Base-by-base conservation (phyloP, 805 yeast species). In the Alloascoidea hylecoeti region DNA sequence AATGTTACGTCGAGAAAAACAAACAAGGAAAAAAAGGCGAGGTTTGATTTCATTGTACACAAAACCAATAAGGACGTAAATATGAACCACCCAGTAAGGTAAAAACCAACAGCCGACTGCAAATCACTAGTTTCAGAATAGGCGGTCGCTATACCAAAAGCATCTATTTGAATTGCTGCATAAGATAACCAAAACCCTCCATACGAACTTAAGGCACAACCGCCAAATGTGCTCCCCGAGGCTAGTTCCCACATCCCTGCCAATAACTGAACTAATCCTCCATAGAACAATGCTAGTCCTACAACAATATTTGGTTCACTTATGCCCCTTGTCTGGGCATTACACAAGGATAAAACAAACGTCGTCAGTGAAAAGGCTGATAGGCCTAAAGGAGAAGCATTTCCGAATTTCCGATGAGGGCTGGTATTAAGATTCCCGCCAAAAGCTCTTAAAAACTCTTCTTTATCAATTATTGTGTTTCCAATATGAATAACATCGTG, bases 341-440 rank as follows among this genome's bases (percentile, higher is more conserved):
- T 73, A 42, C 64, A 53, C 47, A 75, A 50, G 3, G 75, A 67
- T 36, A 75, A 55, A 14, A 75, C 74, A 51, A 76, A 71, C 2
- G 81, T 72, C 16, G 80, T 72, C 46, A 73, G 60, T 12, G 84
- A 82, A 57, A 79, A 79, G 17, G 79, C 82, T 18, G 75, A 70
- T 41, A 80, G 60, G 13, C 86, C 89, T 44, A 79, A 59, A 16
- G 88, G 88, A 36, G 80, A 80, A 17, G 89, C 88, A 49, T 79
- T 78, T 41, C 78, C 88, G 59, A 70, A 64, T 43, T 66, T 65
- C 48, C 74, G 66, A 37, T 55, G 49, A 4, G 76, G 65, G 40
- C 61, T 54, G 14, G 63, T 57, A 48, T 64, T 61, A 44, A 69
- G 50, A 18, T 52, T 56, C 48, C 81, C 82, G 13, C 79, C 82